These are phyloP conservation scores for Ogataea angusta DNA, from an alignment of 805 yeast species.

Conservation along the genomic window DNA sequence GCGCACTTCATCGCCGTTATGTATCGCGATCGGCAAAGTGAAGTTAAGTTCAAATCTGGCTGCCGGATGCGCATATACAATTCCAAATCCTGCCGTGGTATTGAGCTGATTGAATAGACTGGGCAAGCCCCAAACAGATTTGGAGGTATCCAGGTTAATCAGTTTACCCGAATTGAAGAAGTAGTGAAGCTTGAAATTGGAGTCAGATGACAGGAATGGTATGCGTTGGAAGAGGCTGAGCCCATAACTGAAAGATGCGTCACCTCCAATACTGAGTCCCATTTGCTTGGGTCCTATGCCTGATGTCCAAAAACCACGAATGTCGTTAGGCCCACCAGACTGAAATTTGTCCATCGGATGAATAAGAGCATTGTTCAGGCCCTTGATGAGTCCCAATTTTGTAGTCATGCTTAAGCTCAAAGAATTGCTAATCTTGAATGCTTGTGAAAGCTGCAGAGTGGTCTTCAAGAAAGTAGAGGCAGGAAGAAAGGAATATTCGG, in stretches of 20 bases:
- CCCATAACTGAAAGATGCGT: slow-evolving; percentile 45
- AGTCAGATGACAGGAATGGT: slow-evolving; percentile 40
- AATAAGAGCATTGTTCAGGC: slow-evolving; percentile 19
- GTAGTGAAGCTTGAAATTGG: slow-evolving; percentile 47
- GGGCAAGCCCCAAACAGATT: slow-evolving; percentile 3
- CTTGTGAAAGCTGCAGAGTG: slow-evolving; percentile 38
- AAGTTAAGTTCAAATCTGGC: slow-evolving; percentile 58
- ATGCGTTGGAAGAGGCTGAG: slow-evolving; percentile 41
- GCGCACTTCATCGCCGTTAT: slow-evolving; percentile 44
- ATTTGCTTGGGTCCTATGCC: slow-evolving; percentile 55
- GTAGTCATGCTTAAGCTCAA: slow-evolving; percentile 24
- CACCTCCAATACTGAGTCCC: slow-evolving; percentile 52
- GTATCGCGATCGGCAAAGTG: slow-evolving; percentile 45
- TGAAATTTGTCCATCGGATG: slow-evolving; percentile 51
- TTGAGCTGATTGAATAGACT: slow-evolving; percentile 29
- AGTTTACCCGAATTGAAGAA: slow-evolving; percentile 49
- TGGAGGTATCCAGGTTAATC: slow-evolving; percentile 25
- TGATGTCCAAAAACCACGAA: slow-evolving; percentile 48
- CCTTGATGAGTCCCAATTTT: slow-evolving; percentile 27
- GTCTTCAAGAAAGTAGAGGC: slow-evolving; percentile 40
- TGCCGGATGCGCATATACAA: slow-evolving; percentile 53
- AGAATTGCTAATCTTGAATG: slow-evolving; percentile 21
- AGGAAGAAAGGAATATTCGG: slow-evolving; percentile 27
- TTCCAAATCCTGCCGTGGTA: slow-evolving; percentile 44
- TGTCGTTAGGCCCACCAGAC: slow-evolving; percentile 59